Conservation (phyloP, 257 asterid species). For the Eucommia ulmoides region DNA sequence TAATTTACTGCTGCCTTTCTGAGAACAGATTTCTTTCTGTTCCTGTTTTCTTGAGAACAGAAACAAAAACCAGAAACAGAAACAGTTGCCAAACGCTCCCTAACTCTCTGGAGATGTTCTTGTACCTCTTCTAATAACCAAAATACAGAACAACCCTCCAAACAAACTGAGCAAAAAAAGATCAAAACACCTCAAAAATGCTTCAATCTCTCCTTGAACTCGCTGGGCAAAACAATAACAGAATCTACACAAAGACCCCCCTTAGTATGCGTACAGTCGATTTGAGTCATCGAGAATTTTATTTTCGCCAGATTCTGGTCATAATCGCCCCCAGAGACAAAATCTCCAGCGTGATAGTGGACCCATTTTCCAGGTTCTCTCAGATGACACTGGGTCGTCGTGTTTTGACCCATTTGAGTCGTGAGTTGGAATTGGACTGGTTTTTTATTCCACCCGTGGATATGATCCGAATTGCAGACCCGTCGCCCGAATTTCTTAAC, state of each 20-base stretch:
- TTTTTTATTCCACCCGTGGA: conserved; percentile 87
- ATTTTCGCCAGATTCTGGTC: conserved; percentile 40
- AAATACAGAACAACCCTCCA: too few species aligned
- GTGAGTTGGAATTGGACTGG: conserved; percentile 68
- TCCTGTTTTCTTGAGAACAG: too few species aligned
- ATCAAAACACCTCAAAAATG: conserved; percentile 28
- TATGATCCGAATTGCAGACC: conserved; percentile 50
- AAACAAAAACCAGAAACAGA: too few species aligned
- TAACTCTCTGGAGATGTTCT: too few species aligned
- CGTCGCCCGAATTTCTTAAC: conserved; percentile 57
- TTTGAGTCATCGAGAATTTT: conserved; percentile 83
- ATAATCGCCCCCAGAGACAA: conserved; percentile 24
- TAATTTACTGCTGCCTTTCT: too few species aligned
- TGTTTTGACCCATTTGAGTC: conserved; percentile 69
- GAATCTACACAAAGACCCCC: conserved; percentile 94
- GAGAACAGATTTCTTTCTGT: too few species aligned
- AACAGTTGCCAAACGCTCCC: too few species aligned
- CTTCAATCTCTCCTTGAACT: conserved; percentile 46
- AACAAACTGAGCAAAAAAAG: too few species aligned
- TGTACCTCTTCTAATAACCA: too few species aligned
- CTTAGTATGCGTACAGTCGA: conserved; percentile 87
- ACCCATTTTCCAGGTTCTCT: conserved; percentile 71
- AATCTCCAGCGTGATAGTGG: conserved; percentile 67
- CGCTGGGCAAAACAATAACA: conserved; percentile 54
- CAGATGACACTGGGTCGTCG: conserved; percentile 64